Evolutionary conservation across 225 moss, liverwort and hornwort genomes (phyloP), one percentile per base, ranked within the genome.

Genomic region (Climacium dendroides): DNA sequence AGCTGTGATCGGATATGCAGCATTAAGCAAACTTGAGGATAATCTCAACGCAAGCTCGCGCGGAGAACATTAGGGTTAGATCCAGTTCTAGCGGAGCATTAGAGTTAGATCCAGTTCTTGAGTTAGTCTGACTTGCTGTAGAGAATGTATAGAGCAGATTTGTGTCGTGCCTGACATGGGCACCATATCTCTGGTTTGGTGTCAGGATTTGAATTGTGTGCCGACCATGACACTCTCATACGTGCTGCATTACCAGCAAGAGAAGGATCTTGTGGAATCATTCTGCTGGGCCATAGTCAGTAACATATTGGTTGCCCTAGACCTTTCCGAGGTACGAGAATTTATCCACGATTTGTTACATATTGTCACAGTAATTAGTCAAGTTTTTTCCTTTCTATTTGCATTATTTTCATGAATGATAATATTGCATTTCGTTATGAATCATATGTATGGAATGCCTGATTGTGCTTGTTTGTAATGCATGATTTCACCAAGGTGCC

Each of bases 201-300:
- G 62, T 47, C 48, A 82, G 82, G 34, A 91, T 79, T 45, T 34
- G 53, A 80, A 54, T 63, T 77, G 63, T 62, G 89, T 84, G 87
- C 81, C 87, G 80, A 91, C 89, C 84, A 87, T 84, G 80, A 80
- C 75, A 76, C 89, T 84, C 85, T 71, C 74, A 55, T 55, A 25
- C 37, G 39, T 78, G 61, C 81, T 61, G 52, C 62, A 28, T 62
- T 55, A 74, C 67, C n/a, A 61, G 76, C 62, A 80, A 81, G 69
- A 58, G 52, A 79, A 35, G 72, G 57, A 52, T 74, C 75, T 85
- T 85, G n/a, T 24, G 54, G 58, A 67, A 74, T 75, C 43, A 60
- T 80, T 69, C 67, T 35, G 8, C 74, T 80, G 28, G 80, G 67
- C 60, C 45, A 20, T 80, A 66, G 64, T 54, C 67, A 48, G 63